Base-by-base conservation (phyloP, 1,139 yeast species). In the Nadsonia commutata region DNA sequence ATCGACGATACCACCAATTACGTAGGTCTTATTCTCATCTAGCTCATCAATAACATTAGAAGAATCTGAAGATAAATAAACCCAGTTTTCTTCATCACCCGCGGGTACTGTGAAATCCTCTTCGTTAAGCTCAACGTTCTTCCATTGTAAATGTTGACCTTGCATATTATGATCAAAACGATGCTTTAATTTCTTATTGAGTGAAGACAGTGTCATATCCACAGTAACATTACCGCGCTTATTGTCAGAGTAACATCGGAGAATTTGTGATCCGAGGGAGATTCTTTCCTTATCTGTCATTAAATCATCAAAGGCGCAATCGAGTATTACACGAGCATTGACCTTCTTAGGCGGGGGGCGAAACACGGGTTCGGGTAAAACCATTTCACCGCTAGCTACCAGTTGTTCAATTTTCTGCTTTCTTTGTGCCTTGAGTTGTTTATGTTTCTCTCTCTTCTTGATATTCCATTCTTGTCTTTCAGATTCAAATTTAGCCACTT, bases 1-100 rank as follows among this genome's bases (percentile, higher is more conserved):
- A 60, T 90, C 98, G 7, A 90, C 97, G 44, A 90, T 88, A 0
- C 98, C 98, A 8, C 98, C 98, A 43, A 90, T 78, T 40, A 88
- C 74, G 54, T 90, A 90, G 0, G 93, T 81, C 59, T 71, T 70
- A 3, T 78, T 80, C 3, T 78, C 74, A 48, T 80, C 78, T 42
- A 90, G 65, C 9, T 64, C 67, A 18, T 72, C 74, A 31, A 81
- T 63, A 18, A 72, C 71, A 21, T 81, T 81, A 17, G 79, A 82
- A 0, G 95, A 79, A 54, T 90, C 98, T 0, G 97, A 94, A 1
- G 94, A 80, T 39, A 90, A 66, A 56, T 90, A 90, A 0, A 84
- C 71, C 46, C 67, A 66, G 43, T 72, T 72, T n/a, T 60, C 49
- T 31, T 59, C 51, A 38, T 61, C 66, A 4, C 50, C 53, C 48